Evolutionary conservation across 164 flowering plant genomes (phyloP), one percentile per base, ranked within the genome.

Genomic region (Umbellularia californica): DNA sequence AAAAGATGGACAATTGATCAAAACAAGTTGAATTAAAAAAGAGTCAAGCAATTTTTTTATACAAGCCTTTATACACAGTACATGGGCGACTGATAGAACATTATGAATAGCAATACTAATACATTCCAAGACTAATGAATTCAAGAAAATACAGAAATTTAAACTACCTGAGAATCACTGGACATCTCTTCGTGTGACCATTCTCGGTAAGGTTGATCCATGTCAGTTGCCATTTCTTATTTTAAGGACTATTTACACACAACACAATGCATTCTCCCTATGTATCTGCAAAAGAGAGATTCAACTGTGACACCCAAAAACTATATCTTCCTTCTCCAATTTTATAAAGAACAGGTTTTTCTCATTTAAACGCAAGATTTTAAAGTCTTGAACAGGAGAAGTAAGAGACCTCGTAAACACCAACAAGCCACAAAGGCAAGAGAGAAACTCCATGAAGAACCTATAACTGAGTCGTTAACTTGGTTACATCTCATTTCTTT

Each of bases 201-300:
- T 11, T 73, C 76, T n/a, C 73, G 60, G 72, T 77, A 72, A 72
- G 76, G 50, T 62, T 62, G 67, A 69, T 50, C 79, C 68, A 63
- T 72, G 19, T 77, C 79, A 69, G 72, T 73, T 15, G 79, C 76
- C 79, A 77, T 77, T 50, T 67, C 75, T 35, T 35, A 10, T 35
- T 35, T 0, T 6, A 35, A 2, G 19, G 17, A 66, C 20, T 66
- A 66, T 13, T 11, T 20, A 14, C 28, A 66, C 69, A 66, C 0
- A 66, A 50, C 69, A 66, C 9, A 14, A 15, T 30, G 41, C 47
- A 15, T 66, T 20, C 11, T 17, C 47, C 69, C 17, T 19, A 28
- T 25, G 13, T 66, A 50, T 19, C 69, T 33, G 47, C 47, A 28
- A 14, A 19, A 30, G 17, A 28, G 27, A 2, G 0, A 19, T 14